A percentile compares a stretch with the other conserved stretches of the same genome.
These are phyloP conservation scores for Colletotrichum tropicicola DNA, from an alignment of 2,329 filamentous ascomycete genomes.

Conservation along the genomic window DNA sequence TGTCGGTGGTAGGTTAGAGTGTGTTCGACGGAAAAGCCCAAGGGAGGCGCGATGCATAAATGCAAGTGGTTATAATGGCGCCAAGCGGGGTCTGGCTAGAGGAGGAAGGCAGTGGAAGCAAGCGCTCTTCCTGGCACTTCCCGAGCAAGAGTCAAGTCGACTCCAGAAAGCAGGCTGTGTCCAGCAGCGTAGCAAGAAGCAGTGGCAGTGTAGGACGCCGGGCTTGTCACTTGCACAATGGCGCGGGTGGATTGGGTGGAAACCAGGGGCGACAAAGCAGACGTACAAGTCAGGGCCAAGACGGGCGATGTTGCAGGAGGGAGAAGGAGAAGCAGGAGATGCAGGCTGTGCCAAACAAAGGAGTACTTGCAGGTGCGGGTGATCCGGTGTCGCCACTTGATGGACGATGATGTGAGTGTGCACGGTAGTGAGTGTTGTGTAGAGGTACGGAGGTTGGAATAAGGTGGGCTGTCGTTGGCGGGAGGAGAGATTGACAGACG, in stretches of 20 bases:
- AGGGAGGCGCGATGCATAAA: conserved; percentile 26
- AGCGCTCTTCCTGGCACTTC: conserved; percentile 14
- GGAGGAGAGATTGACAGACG: conserved; percentile 20
- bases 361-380: conserved; percentile 1
- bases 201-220: conserved; percentile 22
- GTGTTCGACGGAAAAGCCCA: neutral
- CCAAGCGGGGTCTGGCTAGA: conserved; percentile 14
- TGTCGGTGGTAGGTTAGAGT: conserved; percentile 11
- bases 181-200: conserved; percentile 3
- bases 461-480: conserved; percentile 23
- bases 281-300: conserved; percentile 5
- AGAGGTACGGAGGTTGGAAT: conserved; percentile 14
- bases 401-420: neutral
- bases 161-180: neutral
- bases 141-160: conserved; percentile 7
- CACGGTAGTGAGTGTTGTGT: neutral
- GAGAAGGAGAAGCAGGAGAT: neutral
- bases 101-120: conserved; percentile 7
- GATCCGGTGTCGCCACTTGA: neutral
- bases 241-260: neutral
- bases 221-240: conserved; percentile 24
- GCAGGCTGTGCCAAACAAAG: conserved; percentile 23
- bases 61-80: conserved; percentile 22
- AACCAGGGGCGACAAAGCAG: conserved; percentile 16
- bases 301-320: neutral